Percentiles rank a stretch among this genome's conserved stretches.
Conservation (phyloP, 441 rosid genomes). For the Rhodomyrtus psidioides region DNA sequence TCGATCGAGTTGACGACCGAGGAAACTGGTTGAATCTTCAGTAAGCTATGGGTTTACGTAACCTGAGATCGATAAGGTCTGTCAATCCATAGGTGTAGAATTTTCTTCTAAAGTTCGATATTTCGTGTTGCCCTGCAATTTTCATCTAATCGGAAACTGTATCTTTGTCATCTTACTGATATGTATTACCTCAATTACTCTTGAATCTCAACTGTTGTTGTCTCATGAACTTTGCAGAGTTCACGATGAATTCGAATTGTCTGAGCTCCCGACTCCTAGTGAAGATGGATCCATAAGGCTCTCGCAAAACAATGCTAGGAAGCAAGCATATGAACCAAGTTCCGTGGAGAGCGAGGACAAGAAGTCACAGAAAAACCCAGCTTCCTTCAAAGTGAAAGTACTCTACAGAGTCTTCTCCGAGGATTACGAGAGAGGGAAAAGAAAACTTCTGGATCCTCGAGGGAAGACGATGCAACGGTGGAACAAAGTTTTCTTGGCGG, state of each 20-base stretch:
- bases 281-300: not conserved
- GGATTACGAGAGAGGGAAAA: conserved; percentile 7
- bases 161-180: not conserved
- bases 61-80: not conserved
- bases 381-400: not conserved
- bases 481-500: conserved; percentile 11
- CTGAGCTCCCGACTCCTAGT: not conserved
- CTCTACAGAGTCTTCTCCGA: conserved; percentile 5
- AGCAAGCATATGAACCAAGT: not conserved
- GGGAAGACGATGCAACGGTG: conserved; percentile 6
- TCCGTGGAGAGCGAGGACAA: not conserved
- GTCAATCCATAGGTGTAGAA: not conserved
- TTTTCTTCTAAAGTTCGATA: not conserved
- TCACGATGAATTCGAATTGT: not conserved
- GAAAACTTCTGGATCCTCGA: conserved; percentile 5
- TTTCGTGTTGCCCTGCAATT: not conserved
- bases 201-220: not conserved
- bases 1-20: not conserved
- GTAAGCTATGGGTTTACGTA: not conserved
- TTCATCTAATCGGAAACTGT: not conserved
- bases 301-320: not conserved
- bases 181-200: not conserved
- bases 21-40: not conserved
- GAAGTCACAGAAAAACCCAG: not conserved
- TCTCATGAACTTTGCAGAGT: not conserved